Percentiles rank a stretch among this genome's conserved stretches.
phyloP scores from a whole-genome alignment of 495 filamentous ascomycete species.

The Cenococcum geophilum region DNA sequence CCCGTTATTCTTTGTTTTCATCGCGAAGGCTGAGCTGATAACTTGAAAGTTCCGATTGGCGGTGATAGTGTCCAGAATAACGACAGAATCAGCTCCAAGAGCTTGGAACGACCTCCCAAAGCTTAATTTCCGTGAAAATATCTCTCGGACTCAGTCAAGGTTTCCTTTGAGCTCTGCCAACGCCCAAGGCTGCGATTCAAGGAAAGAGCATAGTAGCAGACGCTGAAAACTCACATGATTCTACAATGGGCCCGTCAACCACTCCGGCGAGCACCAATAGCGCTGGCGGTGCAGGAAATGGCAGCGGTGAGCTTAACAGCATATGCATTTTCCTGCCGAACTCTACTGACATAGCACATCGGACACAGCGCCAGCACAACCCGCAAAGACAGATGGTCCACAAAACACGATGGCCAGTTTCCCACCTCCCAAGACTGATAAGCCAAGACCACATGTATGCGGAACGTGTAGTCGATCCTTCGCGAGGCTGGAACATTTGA shows the following conservation, averaged over 20 bases:
- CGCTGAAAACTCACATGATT: slow-evolving; percentile 9
- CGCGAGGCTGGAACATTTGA: slow-evolving; percentile 91
- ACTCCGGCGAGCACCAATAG: slow-evolving; percentile 18
- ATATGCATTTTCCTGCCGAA: background rate
- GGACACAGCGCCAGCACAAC: slow-evolving; percentile 19
- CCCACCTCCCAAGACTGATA: slow-evolving; percentile 90
- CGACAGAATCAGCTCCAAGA: background rate
- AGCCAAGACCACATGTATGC: slow-evolving; percentile 92
- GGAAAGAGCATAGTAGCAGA: slow-evolving; percentile 15
- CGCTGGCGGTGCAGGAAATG: slow-evolving; percentile 17
- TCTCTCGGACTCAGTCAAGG: background rate
- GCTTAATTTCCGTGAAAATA: background rate
- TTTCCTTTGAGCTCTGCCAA: background rate
- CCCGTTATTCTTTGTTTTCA: slow-evolving; percentile 25
- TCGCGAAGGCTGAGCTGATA: background rate
- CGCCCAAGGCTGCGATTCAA: background rate
- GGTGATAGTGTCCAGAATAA: background rate
- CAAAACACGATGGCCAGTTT: slow-evolving; percentile 39
- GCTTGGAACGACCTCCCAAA: background rate
- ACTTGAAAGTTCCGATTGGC: background rate
- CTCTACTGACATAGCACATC: slow-evolving; percentile 1
- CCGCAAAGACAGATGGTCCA: slow-evolving; percentile 22
- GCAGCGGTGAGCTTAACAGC: slow-evolving; percentile 22
- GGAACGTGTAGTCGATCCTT: slow-evolving; percentile 90
- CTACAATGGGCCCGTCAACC: slow-evolving; percentile 22